Evolutionary conservation across 352 stramenopile genomes (phyloP).

Genomic region (Globisporangium spiculum): DNA sequence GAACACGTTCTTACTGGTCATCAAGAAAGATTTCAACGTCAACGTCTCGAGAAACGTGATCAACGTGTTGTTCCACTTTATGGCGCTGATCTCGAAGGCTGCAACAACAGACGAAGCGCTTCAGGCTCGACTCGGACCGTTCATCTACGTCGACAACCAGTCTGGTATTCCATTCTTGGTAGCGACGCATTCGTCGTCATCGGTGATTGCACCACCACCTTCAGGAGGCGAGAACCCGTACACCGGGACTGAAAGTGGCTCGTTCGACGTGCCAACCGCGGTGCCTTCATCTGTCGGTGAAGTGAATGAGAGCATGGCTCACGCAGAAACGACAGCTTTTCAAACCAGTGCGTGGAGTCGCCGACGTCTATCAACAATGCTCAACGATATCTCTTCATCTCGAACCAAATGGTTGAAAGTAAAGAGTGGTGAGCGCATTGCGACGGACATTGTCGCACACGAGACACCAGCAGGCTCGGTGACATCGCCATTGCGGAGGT

Average conservation of each 20-base stretch:
- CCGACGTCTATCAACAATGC: constrained; percentile 62
- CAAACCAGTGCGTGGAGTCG: constrained; percentile 56
- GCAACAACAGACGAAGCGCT: constrained; percentile 37
- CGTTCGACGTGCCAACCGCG: constrained; percentile 53
- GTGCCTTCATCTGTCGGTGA: constrained; percentile 32
- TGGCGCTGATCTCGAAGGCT: constrained; percentile 67
- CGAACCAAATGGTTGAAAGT: constrained; percentile 69
- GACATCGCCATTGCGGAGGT: constrained; percentile 63
- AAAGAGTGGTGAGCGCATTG: constrained; percentile 55
- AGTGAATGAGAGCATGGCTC: constrained; percentile 41
- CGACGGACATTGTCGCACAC: constrained; percentile 79
- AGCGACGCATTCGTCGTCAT: constrained; percentile 45
- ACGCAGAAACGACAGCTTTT: constrained; percentile 44
- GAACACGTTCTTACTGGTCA: constrained; percentile 71
- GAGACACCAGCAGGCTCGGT: constrained; percentile 81
- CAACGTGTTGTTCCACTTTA: constrained; percentile 79
- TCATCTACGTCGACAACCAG: constrained; percentile 88
- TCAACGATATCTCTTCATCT: constrained; percentile 73
- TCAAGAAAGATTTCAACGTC: constrained; percentile 80
- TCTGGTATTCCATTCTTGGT: constrained; percentile 82
- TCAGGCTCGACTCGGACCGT: constrained; percentile 58
- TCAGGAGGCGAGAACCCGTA: constrained; percentile 16
- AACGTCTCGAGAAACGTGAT: constrained; percentile 82
- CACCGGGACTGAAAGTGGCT: constrained; percentile 22
- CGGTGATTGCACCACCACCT: constrained; percentile 16